These are phyloP conservation scores for Elsinoe fawcettii DNA, from an alignment of 2,329 filamentous ascomycete genomes.

Conservation along the genomic window DNA sequence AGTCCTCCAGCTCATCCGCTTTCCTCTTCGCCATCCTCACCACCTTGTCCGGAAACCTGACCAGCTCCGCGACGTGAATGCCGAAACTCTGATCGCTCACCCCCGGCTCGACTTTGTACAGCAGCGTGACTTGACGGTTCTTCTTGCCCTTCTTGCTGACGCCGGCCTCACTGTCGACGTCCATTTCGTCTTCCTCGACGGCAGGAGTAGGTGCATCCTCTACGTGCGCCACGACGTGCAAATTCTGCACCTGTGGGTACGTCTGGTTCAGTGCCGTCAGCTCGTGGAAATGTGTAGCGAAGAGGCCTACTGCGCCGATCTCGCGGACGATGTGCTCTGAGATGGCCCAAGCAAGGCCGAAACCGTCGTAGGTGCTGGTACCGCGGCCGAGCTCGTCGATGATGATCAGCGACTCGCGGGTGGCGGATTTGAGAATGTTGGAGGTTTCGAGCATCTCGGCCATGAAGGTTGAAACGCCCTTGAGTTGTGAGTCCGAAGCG, in stretches of 20 bases:
- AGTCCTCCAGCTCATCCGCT: conserved; percentile 95
- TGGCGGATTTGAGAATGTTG: conserved; percentile 96
- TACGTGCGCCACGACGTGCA: conserved; percentile 95
- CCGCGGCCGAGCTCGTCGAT: conserved; percentile 96
- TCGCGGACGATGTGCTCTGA: conserved; percentile 95
- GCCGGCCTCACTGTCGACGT: conserved; percentile 25
- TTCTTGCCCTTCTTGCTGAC: conserved; percentile 27
- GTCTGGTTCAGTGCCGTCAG: conserved; percentile 83
- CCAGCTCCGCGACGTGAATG: conserved; percentile 95
- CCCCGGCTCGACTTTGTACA: conserved; percentile 94
- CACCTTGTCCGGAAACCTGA: conserved; percentile 93
- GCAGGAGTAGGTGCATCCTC: conserved; percentile 44
- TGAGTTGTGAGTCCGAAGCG: conserved; percentile 91
- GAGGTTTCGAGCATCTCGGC: conserved; percentile 98
- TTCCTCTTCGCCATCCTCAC: conserved; percentile 99
- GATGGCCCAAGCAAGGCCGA: conserved; percentile 98
- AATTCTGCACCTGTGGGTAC: conserved; percentile 79
- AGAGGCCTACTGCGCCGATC: conserved; percentile 88
- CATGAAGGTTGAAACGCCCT: conserved; percentile 98
- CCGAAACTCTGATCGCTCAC: conserved; percentile 97
- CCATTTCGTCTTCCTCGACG: conserved; percentile 18
- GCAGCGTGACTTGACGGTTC: conserved; percentile 75
- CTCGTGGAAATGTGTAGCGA: conserved; percentile 98
- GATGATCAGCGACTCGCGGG: conserved; percentile 90
- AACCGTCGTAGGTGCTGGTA: conserved; percentile 96